Percentiles rank a stretch among this genome's conserved stretches.
These are phyloP conservation scores for Kalanchoe fedtschenkoi DNA, from an alignment of 164 flowering plant genomes.

Conservation along the genomic window DNA sequence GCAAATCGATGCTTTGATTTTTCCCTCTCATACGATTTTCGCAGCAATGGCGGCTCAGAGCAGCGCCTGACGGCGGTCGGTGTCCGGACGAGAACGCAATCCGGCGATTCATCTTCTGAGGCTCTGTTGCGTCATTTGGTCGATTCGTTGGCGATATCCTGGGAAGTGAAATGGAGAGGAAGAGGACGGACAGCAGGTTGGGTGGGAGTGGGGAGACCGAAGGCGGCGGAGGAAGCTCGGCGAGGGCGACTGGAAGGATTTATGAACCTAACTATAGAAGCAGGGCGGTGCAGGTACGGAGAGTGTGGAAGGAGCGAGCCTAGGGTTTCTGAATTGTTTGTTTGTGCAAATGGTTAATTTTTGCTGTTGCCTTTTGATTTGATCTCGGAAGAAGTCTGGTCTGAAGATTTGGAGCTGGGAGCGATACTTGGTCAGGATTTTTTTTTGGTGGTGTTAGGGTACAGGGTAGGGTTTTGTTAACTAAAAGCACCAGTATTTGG, in stretches of 20 bases:
- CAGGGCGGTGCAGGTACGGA: neutral
- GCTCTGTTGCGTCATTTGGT: neutral
- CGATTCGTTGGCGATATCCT: no score
- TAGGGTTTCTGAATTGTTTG: neutral
- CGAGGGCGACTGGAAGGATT: neutral
- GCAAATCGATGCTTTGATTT: neutral
- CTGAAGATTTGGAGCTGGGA: no score
- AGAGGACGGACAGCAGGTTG: neutral
- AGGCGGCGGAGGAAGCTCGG: neutral
- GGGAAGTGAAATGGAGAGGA: neutral
- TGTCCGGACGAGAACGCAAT: no score
- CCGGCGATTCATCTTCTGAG: no score
- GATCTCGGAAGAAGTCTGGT: no score
- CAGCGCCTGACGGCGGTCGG: neutral
- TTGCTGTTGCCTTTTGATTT: neutral
- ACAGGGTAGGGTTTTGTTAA: neutral
- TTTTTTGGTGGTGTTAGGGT: neutral
- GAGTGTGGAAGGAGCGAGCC: neutral
- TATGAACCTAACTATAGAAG: neutral
- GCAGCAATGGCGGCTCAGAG: neutral
- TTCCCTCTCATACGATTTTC: slow-evolving; percentile 1
- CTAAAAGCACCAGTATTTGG: neutral
- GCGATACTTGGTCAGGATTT: no score
- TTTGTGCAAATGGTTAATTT: neutral
- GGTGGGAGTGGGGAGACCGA: neutral